A percentile compares a stretch with the other conserved stretches of the same genome.
phyloP scores from a whole-genome alignment of 2,329 filamentous ascomycete species.

The Alternaria conjuncta region DNA sequence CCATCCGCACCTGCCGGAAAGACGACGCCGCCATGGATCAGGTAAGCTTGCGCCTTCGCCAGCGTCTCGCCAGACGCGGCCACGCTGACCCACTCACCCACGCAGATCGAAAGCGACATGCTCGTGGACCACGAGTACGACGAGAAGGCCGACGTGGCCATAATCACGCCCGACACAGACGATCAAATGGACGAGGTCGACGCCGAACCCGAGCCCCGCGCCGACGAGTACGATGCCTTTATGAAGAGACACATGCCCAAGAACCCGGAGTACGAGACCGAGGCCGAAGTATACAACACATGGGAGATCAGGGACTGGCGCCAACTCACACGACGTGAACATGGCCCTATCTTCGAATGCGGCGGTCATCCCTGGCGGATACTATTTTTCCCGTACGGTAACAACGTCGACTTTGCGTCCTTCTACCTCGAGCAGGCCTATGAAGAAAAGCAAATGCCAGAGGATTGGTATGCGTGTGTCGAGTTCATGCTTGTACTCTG shows the following conservation, averaged over 20 bases:
- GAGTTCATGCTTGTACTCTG: slow-evolving; percentile 94
- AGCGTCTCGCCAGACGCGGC: not conserved
- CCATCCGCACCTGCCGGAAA: slow-evolving; percentile 21
- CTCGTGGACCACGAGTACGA: slow-evolving; percentile 68
- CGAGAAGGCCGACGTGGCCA: slow-evolving; percentile 67
- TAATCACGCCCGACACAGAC: slow-evolving; percentile 66
- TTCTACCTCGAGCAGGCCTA: slow-evolving; percentile 97
- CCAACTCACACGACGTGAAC: slow-evolving; percentile 75
- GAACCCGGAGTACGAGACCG: slow-evolving; percentile 78
- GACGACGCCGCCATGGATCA: slow-evolving; percentile 43
- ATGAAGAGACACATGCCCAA: slow-evolving; percentile 78
- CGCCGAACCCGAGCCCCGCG: slow-evolving; percentile 59
- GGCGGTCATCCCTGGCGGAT: slow-evolving; percentile 92
- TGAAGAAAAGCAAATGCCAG: slow-evolving; percentile 73
- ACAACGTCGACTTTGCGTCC: slow-evolving; percentile 90
- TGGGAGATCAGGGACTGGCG: slow-evolving; percentile 92
- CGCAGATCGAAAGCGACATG: slow-evolving; percentile 67
- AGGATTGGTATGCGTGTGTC: slow-evolving; percentile 95
- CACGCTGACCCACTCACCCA: slow-evolving; percentile 9
- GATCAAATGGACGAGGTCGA: slow-evolving; percentile 64
- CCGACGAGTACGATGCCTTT: slow-evolving; percentile 79
- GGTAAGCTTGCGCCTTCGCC: slow-evolving; percentile 38
- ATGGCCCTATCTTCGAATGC: slow-evolving; percentile 86
- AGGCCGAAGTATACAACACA: slow-evolving; percentile 77
- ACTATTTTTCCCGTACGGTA: slow-evolving; percentile 93